phyloP scores from a whole-genome alignment of 805 yeast species.

The Ogataea angusta region DNA sequence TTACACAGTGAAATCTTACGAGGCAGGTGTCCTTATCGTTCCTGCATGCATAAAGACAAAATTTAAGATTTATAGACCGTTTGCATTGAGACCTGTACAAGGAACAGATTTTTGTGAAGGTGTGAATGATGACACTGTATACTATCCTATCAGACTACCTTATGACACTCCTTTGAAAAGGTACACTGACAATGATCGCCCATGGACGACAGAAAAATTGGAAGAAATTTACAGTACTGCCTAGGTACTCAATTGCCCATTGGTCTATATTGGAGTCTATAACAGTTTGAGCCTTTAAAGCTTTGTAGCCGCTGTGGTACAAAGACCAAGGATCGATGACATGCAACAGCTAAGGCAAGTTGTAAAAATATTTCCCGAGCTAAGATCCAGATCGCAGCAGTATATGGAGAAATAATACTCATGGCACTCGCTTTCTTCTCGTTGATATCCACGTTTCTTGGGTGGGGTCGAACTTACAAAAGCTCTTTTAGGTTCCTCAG shows the following conservation, averaged over 20 bases:
- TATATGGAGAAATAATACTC: conserved; percentile 24
- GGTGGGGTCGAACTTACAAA: conserved; percentile 14
- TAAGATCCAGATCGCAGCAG: conserved; percentile 9
- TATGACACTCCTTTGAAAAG: conserved; percentile 48
- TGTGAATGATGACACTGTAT: conserved; percentile 1
- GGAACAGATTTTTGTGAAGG: conserved; percentile 32
- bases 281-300: not conserved
- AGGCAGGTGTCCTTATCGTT: conserved; percentile 50
- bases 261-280: too few relatives aligned
- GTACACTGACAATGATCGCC: conserved; percentile 40
- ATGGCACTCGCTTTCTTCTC: conserved; percentile 30
- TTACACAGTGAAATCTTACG: conserved; percentile 42
- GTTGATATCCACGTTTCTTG: conserved; percentile 22
- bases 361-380: conserved; percentile 11
- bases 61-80: conserved; percentile 4
- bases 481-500: conserved; percentile 13
- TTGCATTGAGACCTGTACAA: conserved; percentile 41
- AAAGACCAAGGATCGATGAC: conserved; percentile 10
- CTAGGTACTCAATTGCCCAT: too few relatives aligned
- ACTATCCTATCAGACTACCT: conserved; percentile 48
- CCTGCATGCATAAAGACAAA: conserved; percentile 26
- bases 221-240: conserved; percentile 10
- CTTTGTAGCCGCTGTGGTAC: conserved; percentile 12
- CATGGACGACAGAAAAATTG: conserved; percentile 44
- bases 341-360: conserved; percentile 14